Base-by-base conservation (phyloP, 1,284 basidiomycete species). In the Puccinia coronata region DNA sequence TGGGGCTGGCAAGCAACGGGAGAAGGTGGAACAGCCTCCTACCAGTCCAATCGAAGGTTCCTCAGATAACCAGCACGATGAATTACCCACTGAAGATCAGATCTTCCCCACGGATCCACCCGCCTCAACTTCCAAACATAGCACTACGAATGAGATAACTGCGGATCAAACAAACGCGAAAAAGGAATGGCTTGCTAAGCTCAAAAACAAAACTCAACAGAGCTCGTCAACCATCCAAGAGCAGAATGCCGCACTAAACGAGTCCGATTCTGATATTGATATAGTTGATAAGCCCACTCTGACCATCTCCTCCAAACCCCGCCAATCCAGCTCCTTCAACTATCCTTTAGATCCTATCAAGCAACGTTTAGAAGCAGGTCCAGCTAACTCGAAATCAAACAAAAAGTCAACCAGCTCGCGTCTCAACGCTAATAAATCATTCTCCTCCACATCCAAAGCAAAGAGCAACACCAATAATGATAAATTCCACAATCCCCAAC, bases 201-300 rank as follows among this genome's bases (percentile, higher is more conserved):
- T 53, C 3, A 67, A 79, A 34, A 71, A 61, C 31, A 20, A 57
- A 0, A 31, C 39, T 14, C 51, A 53, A 23, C 51, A 53, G 23
- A 65, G 20, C 59, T 49, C 43, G 20, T 28, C 51, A 63, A 41
- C n/a, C 53, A 41, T 20, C 11, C 28, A 6, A 2, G 31, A 72
- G 1, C 2, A 49, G 28, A n/a, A 6, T 9, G 25, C 36, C 25
- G 31, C 43, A 36, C 20, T 43, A 3, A 3, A 14, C 14, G 71
- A 80, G 31, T 80, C 79, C 0, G 79, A 80, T 55, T 80, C 79
- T 11, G 79, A 80, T 39, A 28, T 80, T 14, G 70, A 80, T 16
- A 71, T 80, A 11, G 47, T 80, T 18, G 28, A 73, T 53, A 28
- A 51, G 34, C 70, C 79, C 2, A 65, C 41, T 39, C 18, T 36